These are phyloP conservation scores for Tarenaya hassleriana DNA, from an alignment of 345 rosid species.

Conservation along the genomic window DNA sequence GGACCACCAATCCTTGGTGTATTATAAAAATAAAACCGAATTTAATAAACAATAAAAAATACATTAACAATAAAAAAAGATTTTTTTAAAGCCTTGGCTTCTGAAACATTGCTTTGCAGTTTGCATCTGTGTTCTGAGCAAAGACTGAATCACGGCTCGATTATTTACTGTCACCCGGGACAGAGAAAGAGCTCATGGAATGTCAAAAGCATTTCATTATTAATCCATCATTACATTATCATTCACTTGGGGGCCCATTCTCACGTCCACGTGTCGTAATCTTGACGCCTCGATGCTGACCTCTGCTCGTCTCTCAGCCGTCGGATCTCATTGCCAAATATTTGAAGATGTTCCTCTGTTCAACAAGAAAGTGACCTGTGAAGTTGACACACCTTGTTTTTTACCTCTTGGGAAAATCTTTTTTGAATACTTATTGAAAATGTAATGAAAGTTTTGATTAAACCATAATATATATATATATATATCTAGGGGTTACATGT, in stretches of 20 bases:
- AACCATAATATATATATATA: too few species aligned
- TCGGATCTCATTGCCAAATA: conserved; percentile 28
- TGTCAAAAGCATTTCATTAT: conserved; percentile 30
- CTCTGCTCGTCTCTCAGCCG: conserved; percentile 28
- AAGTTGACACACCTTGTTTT: conserved; percentile 31
- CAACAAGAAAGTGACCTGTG: conserved; percentile 28
- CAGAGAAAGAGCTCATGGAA: conserved; percentile 28
- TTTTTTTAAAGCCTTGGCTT: too few species aligned
- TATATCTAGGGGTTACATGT: too few species aligned
- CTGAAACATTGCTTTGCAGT: too few species aligned
- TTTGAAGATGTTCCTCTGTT: conserved; percentile 21
- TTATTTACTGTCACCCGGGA: conserved; percentile 9
- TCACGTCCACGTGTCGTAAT: conserved; percentile 24
- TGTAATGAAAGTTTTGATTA: too few species aligned
- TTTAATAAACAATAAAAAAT: too few species aligned
- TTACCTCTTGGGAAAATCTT: conserved; percentile 21
- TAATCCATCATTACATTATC: conserved; percentile 34
- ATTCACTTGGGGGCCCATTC: conserved; percentile 21
- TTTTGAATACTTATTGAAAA: neutral
- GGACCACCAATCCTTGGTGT: too few species aligned
- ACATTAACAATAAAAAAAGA: too few species aligned
- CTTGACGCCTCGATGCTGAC: neutral
- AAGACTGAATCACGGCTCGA: too few species aligned
- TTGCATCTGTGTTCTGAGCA: too few species aligned
- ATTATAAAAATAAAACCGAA: too few species aligned